Conservation (phyloP, 345 rosid genomes). For the Lepidium didymum region DNA sequence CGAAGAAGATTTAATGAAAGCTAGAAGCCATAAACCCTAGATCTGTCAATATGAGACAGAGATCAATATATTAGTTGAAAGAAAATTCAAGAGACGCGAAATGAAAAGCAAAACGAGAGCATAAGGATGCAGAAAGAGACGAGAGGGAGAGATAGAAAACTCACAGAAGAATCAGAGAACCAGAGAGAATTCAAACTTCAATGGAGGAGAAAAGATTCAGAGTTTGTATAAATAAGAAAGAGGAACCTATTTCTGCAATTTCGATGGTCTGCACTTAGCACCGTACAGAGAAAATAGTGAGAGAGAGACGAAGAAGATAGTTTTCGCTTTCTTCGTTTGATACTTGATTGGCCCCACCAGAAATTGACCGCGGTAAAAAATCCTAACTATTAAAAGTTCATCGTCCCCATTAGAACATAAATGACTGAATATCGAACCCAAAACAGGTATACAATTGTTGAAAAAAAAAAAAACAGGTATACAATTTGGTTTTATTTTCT, state of each 20-base stretch:
- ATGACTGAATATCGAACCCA: no score
- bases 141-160: constrained; percentile 6
- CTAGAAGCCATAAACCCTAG: constrained; percentile 36
- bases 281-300: constrained; percentile 27
- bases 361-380: constrained; percentile 35
- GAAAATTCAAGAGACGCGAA: constrained; percentile 19
- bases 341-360: constrained; percentile 21
- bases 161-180: constrained; percentile 18
- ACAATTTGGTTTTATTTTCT: no score
- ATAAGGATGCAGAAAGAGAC: not conserved
- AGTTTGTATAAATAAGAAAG: not conserved
- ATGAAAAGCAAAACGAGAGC: not conserved
- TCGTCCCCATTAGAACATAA: no score
- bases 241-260: constrained; percentile 14
- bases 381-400: not conserved
- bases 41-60: constrained; percentile 33
- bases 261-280: constrained; percentile 22
- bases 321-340: constrained; percentile 20
- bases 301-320: constrained; percentile 20
- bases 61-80: constrained; percentile 10
- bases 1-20: constrained; percentile 2
- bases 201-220: constrained; percentile 31
- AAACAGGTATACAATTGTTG: no score
- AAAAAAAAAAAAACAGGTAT: no score
- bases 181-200: constrained; percentile 14